Percentiles rank a stretch among this genome's conserved stretches.
Conservation (phyloP, 306 rosid species). For the Morella rubra region DNA sequence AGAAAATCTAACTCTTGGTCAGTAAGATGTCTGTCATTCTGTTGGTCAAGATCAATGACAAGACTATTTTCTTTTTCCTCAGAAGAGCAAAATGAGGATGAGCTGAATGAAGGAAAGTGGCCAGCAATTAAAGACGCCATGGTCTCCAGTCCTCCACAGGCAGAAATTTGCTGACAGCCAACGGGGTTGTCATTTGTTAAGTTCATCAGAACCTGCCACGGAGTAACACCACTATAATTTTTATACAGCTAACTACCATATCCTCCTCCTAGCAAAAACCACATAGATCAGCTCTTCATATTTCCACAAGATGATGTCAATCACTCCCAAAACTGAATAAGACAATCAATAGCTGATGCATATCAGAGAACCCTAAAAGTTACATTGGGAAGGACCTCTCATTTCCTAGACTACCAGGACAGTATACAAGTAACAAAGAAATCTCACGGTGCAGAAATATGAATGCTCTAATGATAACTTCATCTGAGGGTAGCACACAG, state of each 20-base stretch:
- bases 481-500: constrained; percentile 7
- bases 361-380: not conserved
- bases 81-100: constrained; percentile 46
- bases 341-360: not conserved
- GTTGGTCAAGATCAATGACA: constrained; percentile 38
- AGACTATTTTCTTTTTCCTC: constrained; percentile 41
- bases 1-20: constrained; percentile 95
- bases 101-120: constrained; percentile 81
- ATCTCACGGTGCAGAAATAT: constrained; percentile 12
- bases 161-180: constrained; percentile 91
- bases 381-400: not conserved
- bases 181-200: constrained; percentile 90
- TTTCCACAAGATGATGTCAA: not conserved
- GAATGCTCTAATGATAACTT: constrained; percentile 4
- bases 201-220: constrained; percentile 91
- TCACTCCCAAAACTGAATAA: not conserved
- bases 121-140: constrained; percentile 85
- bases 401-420: not conserved
- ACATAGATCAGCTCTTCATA: not conserved
- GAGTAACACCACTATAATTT: constrained; percentile 17
- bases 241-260: not conserved
- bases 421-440: constrained; percentile 18
- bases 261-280: not conserved
- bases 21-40: constrained; percentile 53
- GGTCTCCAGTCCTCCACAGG: constrained; percentile 81